Base-by-base conservation (phyloP, 495 filamentous ascomycete species). In the Podospora comata region DNA sequence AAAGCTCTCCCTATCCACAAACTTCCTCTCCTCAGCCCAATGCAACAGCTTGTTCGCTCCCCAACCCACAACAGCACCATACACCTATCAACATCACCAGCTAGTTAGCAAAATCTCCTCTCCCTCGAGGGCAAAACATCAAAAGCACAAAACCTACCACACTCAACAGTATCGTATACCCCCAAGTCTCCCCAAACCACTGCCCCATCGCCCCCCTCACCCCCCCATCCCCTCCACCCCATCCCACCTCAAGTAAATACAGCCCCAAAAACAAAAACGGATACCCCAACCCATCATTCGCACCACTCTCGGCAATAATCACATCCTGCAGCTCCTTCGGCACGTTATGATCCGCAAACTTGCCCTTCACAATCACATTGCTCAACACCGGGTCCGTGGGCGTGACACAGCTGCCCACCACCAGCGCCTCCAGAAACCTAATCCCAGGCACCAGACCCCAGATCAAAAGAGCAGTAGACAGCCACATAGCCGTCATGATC, bases 231-330 rank as follows among this genome's bases (percentile, higher is more conserved):
- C 75, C 75, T 1, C 75, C 79, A 1, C 88, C 89, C 63, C 82
- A 82, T 2, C 86, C 86, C 3, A 81, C 82, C 78, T 94, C 90
- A 71, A 96, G 86, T 48, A 97, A 74, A 75, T 94, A 97, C 60
- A 98, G 80, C 2, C 90, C 88, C 62, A 97, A 83, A 80, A 93
- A 96, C 26, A 97, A 80, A 71, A 96, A 97, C 0, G 93, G 94
- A 72, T 96, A 96, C 0, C 94, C 93, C n/a, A 98, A 84, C 0
- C 94, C 93, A 76, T 97, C 93, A 76, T 97, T 97, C 4, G 92
- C 91, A 2, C 94, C 94, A 0, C 90, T 92, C 79, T 98, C 93
- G 0, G 93, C 93, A 63, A 94, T 87, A 70, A 97, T 94, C 67
- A 97, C 92, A 65, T 88, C 86, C 81, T 96, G 92, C 70, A 97